These are phyloP conservation scores for Achlya hypogyna DNA, from an alignment of 352 stramenopile species.

Conservation along the genomic window DNA sequence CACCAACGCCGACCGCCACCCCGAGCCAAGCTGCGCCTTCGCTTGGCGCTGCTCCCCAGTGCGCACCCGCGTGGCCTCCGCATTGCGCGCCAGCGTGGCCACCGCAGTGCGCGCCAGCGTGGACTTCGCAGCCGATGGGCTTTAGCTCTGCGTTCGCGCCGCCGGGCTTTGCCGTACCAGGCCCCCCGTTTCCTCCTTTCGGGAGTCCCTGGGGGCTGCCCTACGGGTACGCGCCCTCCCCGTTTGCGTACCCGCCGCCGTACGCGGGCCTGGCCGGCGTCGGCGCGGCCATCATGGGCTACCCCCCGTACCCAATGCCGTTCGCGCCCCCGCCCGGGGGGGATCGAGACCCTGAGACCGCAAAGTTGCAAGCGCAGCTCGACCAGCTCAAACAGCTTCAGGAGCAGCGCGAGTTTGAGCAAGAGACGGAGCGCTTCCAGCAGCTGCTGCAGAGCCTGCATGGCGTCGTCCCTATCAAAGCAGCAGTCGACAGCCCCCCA, in stretches of 20 bases:
- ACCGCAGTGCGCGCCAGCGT: no score
- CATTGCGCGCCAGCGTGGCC: not conserved
- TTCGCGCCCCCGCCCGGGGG: conserved; percentile 2
- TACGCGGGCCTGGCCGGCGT: conserved; percentile 10
- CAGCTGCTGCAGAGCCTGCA: conserved; percentile 14
- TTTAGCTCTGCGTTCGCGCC: no score
- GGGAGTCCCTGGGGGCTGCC: no score
- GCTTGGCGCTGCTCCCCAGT: not conserved
- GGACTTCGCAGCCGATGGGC: no score
- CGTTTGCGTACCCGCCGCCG: no score
- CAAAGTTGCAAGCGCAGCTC: conserved; percentile 27
- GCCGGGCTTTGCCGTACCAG: no score
- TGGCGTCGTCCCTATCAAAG: not conserved
- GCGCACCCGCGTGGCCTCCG: not conserved
- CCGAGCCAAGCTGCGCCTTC: not conserved
- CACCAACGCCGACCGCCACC: not conserved
- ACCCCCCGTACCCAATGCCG: conserved; percentile 2
- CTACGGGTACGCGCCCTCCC: not conserved
- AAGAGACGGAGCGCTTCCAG: conserved; percentile 7
- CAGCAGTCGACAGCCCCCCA: conserved; percentile 3
- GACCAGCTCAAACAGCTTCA: conserved; percentile 24
- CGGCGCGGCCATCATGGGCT: conserved; percentile 16
- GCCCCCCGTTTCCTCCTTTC: not conserved
- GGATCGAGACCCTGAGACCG: conserved; percentile 16
- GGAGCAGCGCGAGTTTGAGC: conserved; percentile 24